Conservation (phyloP, 1,139 yeast genomes). For the Debaryomyces coudertii region DNA sequence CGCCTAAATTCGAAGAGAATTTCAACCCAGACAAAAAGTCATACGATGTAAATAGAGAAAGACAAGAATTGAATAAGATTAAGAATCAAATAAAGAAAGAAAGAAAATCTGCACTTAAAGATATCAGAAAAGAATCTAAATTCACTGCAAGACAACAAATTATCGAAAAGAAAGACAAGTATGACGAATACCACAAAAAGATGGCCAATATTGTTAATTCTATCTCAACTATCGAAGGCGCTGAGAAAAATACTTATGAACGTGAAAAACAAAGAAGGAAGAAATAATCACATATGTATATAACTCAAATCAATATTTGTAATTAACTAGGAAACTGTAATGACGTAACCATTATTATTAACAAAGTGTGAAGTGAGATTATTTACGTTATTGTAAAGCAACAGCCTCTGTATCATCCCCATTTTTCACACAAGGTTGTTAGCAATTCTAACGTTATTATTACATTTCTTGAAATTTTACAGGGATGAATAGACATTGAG, state of each 20-base stretch:
- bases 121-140: conserved; percentile 83
- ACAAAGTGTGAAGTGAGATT: no score
- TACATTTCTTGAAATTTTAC: background rate
- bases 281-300: conserved; percentile 27
- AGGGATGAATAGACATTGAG: background rate
- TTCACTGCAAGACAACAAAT: conserved; percentile 88
- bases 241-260: conserved; percentile 89
- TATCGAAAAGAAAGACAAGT: conserved; percentile 71
- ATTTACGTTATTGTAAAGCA: no score
- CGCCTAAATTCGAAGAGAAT: conserved; percentile 94
- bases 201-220: conserved; percentile 86
- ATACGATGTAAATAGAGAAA: conserved; percentile 78
- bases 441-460: no score
- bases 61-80: conserved; percentile 83
- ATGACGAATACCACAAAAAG: conserved; percentile 82
- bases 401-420: background rate
- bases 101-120: conserved; percentile 84
- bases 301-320: background rate
- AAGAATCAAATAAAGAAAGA: conserved; percentile 88
- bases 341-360: background rate
- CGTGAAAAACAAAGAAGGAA: conserved; percentile 76
- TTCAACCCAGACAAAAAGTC: conserved; percentile 95
- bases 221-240: conserved; percentile 90
- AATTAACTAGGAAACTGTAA: background rate
- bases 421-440: no score